A percentile compares a stretch with the other conserved stretches of the same genome.
Evolutionary conservation across 768 basidiomycete genomes (phyloP).

Genomic region (Trametes cingulata): DNA sequence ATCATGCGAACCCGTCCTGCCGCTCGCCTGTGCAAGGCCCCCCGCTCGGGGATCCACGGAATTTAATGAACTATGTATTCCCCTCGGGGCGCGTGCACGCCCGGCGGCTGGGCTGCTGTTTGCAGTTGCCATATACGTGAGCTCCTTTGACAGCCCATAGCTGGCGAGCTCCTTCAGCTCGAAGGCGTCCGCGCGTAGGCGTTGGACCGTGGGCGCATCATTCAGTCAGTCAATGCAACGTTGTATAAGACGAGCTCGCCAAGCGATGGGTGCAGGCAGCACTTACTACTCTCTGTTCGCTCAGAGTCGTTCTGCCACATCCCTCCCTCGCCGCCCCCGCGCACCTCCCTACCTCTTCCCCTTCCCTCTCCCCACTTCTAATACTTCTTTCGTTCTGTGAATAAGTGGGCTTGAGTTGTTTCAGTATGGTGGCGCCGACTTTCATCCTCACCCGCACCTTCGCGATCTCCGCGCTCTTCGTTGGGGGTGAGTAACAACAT

Average conservation of each 20-base stretch:
- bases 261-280: background rate
- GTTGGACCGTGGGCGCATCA: background rate
- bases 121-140: background rate
- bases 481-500: constrained; percentile 3
- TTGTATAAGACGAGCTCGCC: constrained; percentile 4
- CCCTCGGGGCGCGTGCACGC: background rate
- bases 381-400: constrained; percentile 6
- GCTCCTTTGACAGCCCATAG: constrained; percentile 9
- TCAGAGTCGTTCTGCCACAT: background rate
- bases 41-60: background rate
- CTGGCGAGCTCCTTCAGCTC: background rate
- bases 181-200: background rate
- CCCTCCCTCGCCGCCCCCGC: background rate
- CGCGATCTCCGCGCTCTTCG: constrained; percentile 23
- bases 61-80: too few relatives aligned
- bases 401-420: constrained; percentile 7
- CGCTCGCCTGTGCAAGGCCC: background rate
- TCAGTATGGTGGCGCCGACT: constrained; percentile 11
- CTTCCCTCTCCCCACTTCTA: background rate
- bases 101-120: background rate
- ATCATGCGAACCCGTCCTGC: background rate
- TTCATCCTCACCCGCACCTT: constrained; percentile 25
- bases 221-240: background rate
- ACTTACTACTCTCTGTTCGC: background rate
- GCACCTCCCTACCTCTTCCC: background rate